These are phyloP conservation scores for Acacia melanoxylon DNA, from an alignment of 306 rosid species.

Conservation along the genomic window DNA sequence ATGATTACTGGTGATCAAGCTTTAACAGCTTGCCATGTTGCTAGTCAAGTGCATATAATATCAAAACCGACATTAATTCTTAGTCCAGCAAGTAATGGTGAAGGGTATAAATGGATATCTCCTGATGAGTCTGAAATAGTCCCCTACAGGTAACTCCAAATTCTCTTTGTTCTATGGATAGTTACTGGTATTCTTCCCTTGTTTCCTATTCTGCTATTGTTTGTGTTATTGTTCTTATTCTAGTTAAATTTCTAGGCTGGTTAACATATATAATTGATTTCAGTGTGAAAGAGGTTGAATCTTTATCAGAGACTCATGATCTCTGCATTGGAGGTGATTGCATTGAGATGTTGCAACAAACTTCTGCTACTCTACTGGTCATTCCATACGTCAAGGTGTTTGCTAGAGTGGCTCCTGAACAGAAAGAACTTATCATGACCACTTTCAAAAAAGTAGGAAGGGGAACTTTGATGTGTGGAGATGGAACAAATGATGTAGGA, in stretches of 20 bases:
- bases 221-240: not conserved
- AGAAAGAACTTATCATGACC: conserved; percentile 96
- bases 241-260: conserved; percentile 19
- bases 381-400: conserved; percentile 95
- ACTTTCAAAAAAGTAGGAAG: conserved; percentile 94
- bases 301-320: conserved; percentile 83
- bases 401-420: conserved; percentile 99
- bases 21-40: conserved; percentile 99
- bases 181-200: not conserved
- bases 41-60: conserved; percentile 92
- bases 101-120: conserved; percentile 82
- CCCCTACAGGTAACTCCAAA: conserved; percentile 59
- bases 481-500: conserved; percentile 99
- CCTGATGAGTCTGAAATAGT: conserved; percentile 79
- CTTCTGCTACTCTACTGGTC: conserved; percentile 68
- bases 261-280: conserved; percentile 27
- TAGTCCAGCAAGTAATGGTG: conserved; percentile 50
- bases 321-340: conserved; percentile 98
- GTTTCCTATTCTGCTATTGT: not conserved
- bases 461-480: conserved; percentile 95
- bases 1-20: conserved; percentile 99
- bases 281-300: conserved; percentile 81
- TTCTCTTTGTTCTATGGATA: not conserved
- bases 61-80: conserved; percentile 89
- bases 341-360: conserved; percentile 86